Evolutionary conservation across 306 rosid species (phyloP).

Genomic region (Vigna radiata): DNA sequence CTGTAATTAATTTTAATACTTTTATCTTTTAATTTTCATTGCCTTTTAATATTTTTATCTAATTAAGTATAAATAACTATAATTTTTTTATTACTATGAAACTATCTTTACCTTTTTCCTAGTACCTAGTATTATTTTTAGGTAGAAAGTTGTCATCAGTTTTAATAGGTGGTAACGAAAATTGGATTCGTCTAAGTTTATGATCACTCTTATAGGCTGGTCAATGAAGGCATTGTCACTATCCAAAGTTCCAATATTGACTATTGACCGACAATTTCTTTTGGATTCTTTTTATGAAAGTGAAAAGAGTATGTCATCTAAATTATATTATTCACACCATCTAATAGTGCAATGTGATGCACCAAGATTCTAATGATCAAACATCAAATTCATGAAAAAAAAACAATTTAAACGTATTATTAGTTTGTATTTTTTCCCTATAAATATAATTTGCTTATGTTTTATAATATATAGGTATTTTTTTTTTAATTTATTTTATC

Average conservation of each 20-base stretch:
- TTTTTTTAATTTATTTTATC: too few species aligned
- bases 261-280: constrained; percentile 29
- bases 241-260: constrained; percentile 39
- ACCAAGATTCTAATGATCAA: constrained; percentile 5
- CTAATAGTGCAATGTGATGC: constrained; percentile 10
- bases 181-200: not conserved
- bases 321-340: constrained; percentile 14
- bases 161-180: too few species aligned
- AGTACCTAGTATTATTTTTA: not conserved
- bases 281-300: constrained; percentile 27
- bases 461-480: too few species aligned
- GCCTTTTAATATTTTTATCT: too few species aligned
- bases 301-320: constrained; percentile 34
- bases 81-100: not conserved
- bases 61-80: too few species aligned
- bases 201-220: not conserved
- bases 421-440: too few species aligned
- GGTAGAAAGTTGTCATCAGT: not conserved
- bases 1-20: too few species aligned
- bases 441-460: too few species aligned
- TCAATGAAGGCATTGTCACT: constrained; percentile 18
- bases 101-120: not conserved
- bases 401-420: too few species aligned
- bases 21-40: too few species aligned
- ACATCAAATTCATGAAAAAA: constrained; percentile 25